A percentile compares a stretch with the other conserved stretches of the same genome.
These are phyloP conservation scores for Penicillium dipodomyicola DNA, from an alignment of 495 filamentous ascomycete genomes.

Conservation along the genomic window DNA sequence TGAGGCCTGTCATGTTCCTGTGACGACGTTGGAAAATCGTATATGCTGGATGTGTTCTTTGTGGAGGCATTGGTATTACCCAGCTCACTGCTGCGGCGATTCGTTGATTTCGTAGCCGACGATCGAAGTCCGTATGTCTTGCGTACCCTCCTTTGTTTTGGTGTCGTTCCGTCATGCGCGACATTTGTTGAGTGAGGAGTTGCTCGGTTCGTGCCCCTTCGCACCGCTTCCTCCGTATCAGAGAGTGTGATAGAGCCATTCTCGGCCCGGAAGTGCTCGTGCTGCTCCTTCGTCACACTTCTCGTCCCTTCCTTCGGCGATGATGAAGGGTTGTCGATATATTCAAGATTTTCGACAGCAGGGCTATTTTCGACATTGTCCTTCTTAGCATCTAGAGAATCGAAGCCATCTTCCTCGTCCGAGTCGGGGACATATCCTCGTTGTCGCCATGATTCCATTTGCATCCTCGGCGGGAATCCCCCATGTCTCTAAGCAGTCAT, in stretches of 20 bases:
- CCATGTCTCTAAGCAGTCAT: conserved; percentile 44
- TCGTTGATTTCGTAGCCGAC: conserved; percentile 13
- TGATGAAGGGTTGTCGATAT: conserved; percentile 19
- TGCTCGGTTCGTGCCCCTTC: not conserved
- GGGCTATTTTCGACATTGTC: conserved; percentile 11
- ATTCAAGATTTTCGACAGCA: conserved; percentile 15
- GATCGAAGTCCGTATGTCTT: conserved; percentile 18
- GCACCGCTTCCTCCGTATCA: not conserved
- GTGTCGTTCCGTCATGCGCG: conserved; percentile 4
- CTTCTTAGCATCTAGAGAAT: conserved; percentile 32
- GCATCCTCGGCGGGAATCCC: conserved; percentile 37
- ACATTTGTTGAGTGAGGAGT: not conserved
- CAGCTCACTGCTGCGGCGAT: not conserved
- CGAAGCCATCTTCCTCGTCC: conserved; percentile 56
- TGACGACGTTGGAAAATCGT: conserved; percentile 25
- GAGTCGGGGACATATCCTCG: conserved; percentile 63
- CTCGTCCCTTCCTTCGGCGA: conserved; percentile 3
- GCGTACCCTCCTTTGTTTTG: conserved; percentile 8
- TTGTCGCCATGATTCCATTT: conserved; percentile 63
- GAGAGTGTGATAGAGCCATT: conserved; percentile 9
- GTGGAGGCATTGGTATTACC: not conserved
- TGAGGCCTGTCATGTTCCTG: not conserved
- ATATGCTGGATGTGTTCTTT: conserved; percentile 19
- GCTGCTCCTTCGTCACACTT: conserved; percentile 1
- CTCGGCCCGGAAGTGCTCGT: not conserved